phyloP scores from a whole-genome alignment of 1,284 basidiomycete genomes.

The Cryptococcus neoformans region DNA sequence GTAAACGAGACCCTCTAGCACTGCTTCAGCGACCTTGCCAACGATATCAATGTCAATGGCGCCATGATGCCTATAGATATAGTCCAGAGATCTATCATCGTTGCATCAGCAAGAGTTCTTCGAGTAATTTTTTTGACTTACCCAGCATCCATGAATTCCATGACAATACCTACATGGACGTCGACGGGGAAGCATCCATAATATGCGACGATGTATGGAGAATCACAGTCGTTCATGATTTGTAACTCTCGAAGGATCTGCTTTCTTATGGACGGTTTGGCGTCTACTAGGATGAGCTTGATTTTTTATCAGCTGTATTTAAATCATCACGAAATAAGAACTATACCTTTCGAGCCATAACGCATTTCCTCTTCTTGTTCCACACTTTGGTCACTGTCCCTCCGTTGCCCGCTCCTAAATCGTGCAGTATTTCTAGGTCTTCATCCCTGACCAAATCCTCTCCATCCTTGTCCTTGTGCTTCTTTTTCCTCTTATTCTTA shows the following conservation, averaged over 20 bases:
- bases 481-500: constrained; percentile 21
- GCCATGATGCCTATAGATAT: constrained; percentile 91
- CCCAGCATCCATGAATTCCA: constrained; percentile 88
- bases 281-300: constrained; percentile 96
- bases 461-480: constrained; percentile 58
- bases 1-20: constrained; percentile 92
- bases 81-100: constrained; percentile 61
- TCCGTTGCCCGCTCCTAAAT: constrained; percentile 95
- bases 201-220: constrained; percentile 90
- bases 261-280: constrained; percentile 94
- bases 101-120: not conserved
- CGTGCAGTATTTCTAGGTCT: constrained; percentile 77
- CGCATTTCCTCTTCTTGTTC: constrained; percentile 79
- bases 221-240: constrained; percentile 97
- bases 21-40: constrained; percentile 82
- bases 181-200: constrained; percentile 95
- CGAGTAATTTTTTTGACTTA: constrained; percentile 23
- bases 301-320: not conserved
- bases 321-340: not conserved
- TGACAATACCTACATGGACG: constrained; percentile 98
- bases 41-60: constrained; percentile 86
- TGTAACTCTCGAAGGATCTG: constrained; percentile 97
- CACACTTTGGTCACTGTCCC: constrained; percentile 96
- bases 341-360: constrained; percentile 93
- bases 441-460: constrained; percentile 73